Conservation (phyloP, 352 stramenopile species). For the Phytophthora europaea region DNA sequence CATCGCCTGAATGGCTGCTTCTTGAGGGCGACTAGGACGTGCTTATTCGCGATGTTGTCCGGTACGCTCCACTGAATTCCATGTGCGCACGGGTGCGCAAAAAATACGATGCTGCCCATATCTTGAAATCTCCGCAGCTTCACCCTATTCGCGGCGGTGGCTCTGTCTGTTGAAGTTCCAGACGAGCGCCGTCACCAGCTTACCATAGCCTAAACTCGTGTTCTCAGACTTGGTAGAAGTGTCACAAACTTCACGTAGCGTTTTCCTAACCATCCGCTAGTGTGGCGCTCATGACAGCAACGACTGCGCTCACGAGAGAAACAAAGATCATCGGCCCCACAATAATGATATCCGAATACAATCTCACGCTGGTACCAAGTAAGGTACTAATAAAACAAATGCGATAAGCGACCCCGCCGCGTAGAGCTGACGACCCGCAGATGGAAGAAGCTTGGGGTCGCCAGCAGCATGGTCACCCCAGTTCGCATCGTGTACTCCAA, state of each 20-base stretch:
- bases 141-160: too few relatives aligned
- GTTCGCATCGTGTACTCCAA: slow-evolving; percentile 58
- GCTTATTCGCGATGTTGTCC: too few relatives aligned
- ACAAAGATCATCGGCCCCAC: neutral
- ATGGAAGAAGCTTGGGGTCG: slow-evolving; percentile 57
- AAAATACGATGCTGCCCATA: too few relatives aligned
- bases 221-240: slow-evolving; percentile 11
- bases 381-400: slow-evolving; percentile 51
- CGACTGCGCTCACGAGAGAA: slow-evolving; percentile 24
- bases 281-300: slow-evolving; percentile 50
- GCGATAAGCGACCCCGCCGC: slow-evolving; percentile 40
- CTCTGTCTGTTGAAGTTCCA: too few relatives aligned
- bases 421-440: slow-evolving; percentile 50
- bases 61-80: too few relatives aligned
- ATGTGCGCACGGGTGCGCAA: too few relatives aligned
- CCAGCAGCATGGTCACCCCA: slow-evolving; percentile 57
- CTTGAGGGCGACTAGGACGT: too few relatives aligned
- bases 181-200: slow-evolving; percentile 46
- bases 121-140: too few relatives aligned
- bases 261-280: slow-evolving; percentile 46
- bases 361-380: slow-evolving; percentile 41
- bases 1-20: too few relatives aligned
- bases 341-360: neutral
- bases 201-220: slow-evolving; percentile 32
- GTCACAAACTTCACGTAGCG: slow-evolving; percentile 44